Evolutionary conservation across 202 grass and related monocot genomes (phyloP).

Genomic region (Bolboschoenoplectus hybrid): DNA sequence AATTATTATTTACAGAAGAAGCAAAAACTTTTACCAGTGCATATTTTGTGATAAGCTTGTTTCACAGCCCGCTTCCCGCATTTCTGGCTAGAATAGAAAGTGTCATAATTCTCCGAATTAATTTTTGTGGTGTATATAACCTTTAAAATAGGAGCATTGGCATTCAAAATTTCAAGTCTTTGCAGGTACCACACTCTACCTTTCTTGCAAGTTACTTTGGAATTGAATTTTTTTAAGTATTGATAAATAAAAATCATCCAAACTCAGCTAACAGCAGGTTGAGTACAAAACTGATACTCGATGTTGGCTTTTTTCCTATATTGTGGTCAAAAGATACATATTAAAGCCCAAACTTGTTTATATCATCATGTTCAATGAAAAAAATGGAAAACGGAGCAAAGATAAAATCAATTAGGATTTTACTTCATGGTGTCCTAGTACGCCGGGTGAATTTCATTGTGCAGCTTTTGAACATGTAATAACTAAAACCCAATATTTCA

Average conservation of each 20-base stretch:
- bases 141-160: neutral
- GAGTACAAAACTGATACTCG: neutral
- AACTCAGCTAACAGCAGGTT: neutral
- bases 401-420: neutral
- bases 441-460: neutral
- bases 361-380: neutral
- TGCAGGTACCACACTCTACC: neutral
- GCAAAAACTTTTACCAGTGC: slow-evolving; percentile 50
- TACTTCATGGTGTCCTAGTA: neutral
- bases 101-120: neutral
- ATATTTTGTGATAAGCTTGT: slow-evolving; percentile 87
- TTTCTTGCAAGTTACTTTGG: neutral
- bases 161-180: slow-evolving; percentile 3
- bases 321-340: no score
- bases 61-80: slow-evolving; percentile 70
- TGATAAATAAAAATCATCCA: neutral
- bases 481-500: neutral
- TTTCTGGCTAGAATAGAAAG: slow-evolving; percentile 61
- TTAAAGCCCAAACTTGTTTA: neutral
- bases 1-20: neutral
- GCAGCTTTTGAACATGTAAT: neutral
- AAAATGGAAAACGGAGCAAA: neutral
- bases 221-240: neutral
- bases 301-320: slow-evolving; percentile 7
- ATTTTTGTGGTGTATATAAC: neutral